Conservation (phyloP, 208 protist genomes). For the Leishmania aethiopica region DNA sequence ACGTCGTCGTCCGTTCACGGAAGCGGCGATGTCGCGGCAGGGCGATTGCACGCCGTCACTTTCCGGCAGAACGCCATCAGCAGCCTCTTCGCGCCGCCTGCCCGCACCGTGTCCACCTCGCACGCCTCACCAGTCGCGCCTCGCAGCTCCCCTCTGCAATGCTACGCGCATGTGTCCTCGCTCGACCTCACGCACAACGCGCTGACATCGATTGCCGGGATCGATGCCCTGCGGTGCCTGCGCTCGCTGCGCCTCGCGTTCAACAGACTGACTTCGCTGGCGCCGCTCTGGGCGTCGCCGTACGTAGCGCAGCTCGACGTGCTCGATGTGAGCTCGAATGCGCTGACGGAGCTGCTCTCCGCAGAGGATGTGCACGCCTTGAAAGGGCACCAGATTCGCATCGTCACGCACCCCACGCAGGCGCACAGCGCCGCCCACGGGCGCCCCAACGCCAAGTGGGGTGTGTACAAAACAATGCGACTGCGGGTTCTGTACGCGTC, state of each 20-base stretch:
- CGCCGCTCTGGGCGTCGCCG: conserved; percentile 49
- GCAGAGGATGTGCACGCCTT: conserved; percentile 24
- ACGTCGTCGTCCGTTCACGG: conserved; percentile 29
- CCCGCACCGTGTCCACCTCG: not conserved
- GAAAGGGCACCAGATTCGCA: conserved; percentile 8
- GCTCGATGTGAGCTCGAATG: conserved; percentile 71
- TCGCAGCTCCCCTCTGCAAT: conserved; percentile 25
- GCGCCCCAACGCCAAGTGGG: conserved; percentile 8
- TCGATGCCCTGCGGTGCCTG: conserved; percentile 49
- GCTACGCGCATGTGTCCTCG: conserved; percentile 46
- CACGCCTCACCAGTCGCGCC: not conserved
- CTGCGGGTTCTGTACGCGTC: conserved; percentile 58
- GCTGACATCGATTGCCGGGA: conserved; percentile 47
- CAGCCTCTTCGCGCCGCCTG: conserved; percentile 16
- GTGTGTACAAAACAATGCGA: conserved; percentile 15
- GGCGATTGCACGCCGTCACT: conserved; percentile 35
- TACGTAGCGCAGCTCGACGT: conserved; percentile 46
- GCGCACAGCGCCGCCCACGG: conserved; percentile 1
- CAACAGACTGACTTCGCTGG: conserved; percentile 56
- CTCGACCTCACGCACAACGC: conserved; percentile 68
- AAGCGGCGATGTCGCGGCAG: conserved; percentile 32
- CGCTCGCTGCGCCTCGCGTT: conserved; percentile 54
- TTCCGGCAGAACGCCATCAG: conserved; percentile 47
- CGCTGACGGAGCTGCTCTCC: conserved; percentile 37
- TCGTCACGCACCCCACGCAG: conserved; percentile 25